Percentiles rank a stretch among this genome's conserved stretches.
Conservation (phyloP, 139 green algal species). For the Chlamydomonas schloesseri region DNA sequence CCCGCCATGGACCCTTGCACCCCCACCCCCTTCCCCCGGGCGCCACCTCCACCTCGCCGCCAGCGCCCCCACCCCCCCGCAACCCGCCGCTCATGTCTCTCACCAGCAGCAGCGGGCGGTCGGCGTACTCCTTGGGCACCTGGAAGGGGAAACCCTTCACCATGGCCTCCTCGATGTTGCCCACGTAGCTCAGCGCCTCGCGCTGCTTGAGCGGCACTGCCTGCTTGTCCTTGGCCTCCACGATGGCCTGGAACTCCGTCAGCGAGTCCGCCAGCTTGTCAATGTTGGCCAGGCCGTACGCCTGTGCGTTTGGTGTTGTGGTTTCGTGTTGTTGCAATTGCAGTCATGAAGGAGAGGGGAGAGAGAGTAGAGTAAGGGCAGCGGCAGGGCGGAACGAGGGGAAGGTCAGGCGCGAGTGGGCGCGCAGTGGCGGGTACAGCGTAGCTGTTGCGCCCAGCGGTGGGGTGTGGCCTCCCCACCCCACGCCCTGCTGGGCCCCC, state of each 20-base stretch:
- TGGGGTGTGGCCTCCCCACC: no score
- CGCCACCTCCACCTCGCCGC: no score
- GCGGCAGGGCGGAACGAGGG: no score
- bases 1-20: no score
- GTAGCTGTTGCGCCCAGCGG: no score
- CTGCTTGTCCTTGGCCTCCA: slow-evolving; percentile 91
- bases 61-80: no score
- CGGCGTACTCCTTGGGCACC: slow-evolving; percentile 89
- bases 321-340: no score
- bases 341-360: neutral
- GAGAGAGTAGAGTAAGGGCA: neutral
- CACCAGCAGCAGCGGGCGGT: slow-evolving; percentile 93
- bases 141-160: slow-evolving; percentile 94
- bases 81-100: no score
- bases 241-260: slow-evolving; percentile 75
- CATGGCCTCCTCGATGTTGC: slow-evolving; percentile 94
- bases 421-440: no score
- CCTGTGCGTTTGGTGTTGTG: slow-evolving; percentile 54
- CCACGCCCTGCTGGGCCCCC: no score
- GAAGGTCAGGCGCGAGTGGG: no score
- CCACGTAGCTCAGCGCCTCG: slow-evolving; percentile 86
- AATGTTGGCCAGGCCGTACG: slow-evolving; percentile 55
- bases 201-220: slow-evolving; percentile 84
- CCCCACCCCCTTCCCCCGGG: no score
- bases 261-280: slow-evolving; percentile 65